Evolutionary conservation across 2,329 filamentous ascomycete species (phyloP), one percentile per base, ranked within the genome.

Genomic region (Alternaria dauci): DNA sequence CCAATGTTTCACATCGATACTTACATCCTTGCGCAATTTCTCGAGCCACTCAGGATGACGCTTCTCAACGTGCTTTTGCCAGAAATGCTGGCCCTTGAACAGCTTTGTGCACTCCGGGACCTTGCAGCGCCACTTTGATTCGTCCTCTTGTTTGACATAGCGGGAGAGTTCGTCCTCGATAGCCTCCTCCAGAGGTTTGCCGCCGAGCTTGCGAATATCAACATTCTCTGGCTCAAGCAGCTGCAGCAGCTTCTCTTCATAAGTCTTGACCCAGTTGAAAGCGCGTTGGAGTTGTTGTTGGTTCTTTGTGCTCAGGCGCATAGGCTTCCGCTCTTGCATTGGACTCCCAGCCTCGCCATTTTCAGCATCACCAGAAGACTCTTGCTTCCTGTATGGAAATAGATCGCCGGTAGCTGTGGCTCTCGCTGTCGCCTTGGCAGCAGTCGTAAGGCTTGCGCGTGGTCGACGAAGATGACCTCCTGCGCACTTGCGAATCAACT

Each of bases 231-330:
- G 95, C 68, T 98, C 94, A 14, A 99, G 85, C 47, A 98, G 91
- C 77, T 97, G 94, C 76, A 92, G 84, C 52, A 99, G 86, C 81
- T 99, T 99, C 75, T 99, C 95, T 76, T 99, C 95, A 72, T 97
- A 99, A 0, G 95, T 98, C 82, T 91, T 96, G 61, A 99, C 96
- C 95, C 96, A 99, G 75, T 98, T 99, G 82, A 93, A 98, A 0
- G 95, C 95, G 58, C 94, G 90, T 73, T 96, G 91, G 14, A 98
- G 87, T 76, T 98, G 95, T 76, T 96, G 93, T 72, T 97, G 93
- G 5, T 89, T 88, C 81, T 96, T 97, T 52, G 85, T 88, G 25
- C 85, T 86, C 16, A 88, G 85, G 60, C 87, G 89, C 57, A 88
- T 86, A 63, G 71, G 70, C 42, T 90, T 89, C 71, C 92, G 93